Conservation (phyloP, 1,284 basidiomycete species). For the Golubevia sp. region DNA sequence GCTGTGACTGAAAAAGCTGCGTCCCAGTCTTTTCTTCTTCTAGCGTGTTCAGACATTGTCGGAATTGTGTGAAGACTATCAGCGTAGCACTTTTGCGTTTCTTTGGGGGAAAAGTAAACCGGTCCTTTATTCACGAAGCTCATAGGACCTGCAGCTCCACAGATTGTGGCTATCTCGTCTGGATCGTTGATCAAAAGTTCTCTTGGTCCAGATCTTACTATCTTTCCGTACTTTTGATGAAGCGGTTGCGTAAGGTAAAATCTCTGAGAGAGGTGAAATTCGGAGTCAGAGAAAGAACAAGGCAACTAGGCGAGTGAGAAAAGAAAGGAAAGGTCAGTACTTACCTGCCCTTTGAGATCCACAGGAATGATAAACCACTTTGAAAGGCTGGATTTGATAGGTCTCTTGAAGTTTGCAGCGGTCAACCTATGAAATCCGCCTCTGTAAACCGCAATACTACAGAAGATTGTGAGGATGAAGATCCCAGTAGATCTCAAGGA, state of each 20-base stretch:
- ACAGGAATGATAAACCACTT: slow-evolving; percentile 16
- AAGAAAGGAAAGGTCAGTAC: not conserved
- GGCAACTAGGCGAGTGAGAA: not conserved
- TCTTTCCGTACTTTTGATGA: slow-evolving; percentile 19
- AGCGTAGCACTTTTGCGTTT: slow-evolving; percentile 10
- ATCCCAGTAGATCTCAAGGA: slow-evolving; percentile 6
- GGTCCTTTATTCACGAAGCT: slow-evolving; percentile 21
- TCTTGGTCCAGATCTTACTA: slow-evolving; percentile 25
- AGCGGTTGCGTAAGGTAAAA: slow-evolving; percentile 10
- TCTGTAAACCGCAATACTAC: slow-evolving; percentile 22
- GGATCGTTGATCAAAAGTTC: slow-evolving; percentile 25
- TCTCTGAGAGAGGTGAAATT: slow-evolving; percentile 1
- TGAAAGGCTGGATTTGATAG: slow-evolving; percentile 12
- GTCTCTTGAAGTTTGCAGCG: slow-evolving; percentile 21
- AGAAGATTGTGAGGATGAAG: slow-evolving; percentile 10
- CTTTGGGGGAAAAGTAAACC: slow-evolving; percentile 17
- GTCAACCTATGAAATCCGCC: slow-evolving; percentile 21
- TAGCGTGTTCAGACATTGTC: slow-evolving; percentile 15
- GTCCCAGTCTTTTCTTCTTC: slow-evolving; percentile 28
- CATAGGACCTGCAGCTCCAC: slow-evolving; percentile 16
- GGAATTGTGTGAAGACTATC: slow-evolving; percentile 16
- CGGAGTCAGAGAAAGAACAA: not conserved
- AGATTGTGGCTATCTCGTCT: slow-evolving; percentile 10
- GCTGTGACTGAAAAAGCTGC: slow-evolving; percentile 22
- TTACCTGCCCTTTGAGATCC: slow-evolving; percentile 21